Evolutionary conservation across 441 rosid species (phyloP).

Genomic region (Gossypium schwendimanii): DNA sequence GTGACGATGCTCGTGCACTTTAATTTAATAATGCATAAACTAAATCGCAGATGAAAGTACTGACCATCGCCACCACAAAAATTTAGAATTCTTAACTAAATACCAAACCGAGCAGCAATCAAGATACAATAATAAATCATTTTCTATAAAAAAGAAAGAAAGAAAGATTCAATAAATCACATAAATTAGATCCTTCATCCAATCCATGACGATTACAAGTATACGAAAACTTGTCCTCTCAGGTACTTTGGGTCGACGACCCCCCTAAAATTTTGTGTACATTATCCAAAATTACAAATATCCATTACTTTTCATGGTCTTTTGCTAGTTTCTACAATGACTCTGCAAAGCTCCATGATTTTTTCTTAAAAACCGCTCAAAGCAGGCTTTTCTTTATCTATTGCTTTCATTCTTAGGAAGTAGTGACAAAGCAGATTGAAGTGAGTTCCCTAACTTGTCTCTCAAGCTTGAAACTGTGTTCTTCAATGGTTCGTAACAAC

Average conservation of each 20-base stretch:
- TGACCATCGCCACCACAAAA: no score
- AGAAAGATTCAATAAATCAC: not conserved
- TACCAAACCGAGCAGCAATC: not conserved
- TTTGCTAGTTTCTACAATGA: not conserved
- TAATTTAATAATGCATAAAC: no score
- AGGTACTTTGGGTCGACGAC: not conserved
- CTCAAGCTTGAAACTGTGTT: constrained; percentile 39
- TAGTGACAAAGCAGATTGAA: constrained; percentile 47
- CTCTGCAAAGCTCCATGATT: not conserved
- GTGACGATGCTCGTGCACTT: no score
- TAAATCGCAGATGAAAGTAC: no score
- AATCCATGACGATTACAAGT: not conserved
- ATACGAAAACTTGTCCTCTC: not conserved
- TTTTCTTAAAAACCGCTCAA: constrained; percentile 7
- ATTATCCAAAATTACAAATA: not conserved
- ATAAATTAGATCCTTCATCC: not conserved
- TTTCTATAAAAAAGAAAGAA: no score
- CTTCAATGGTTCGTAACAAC: constrained; percentile 31
- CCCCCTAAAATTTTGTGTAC: not conserved
- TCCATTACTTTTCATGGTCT: not conserved
- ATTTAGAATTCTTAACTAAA: no score
- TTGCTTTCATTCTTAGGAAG: constrained; percentile 30
- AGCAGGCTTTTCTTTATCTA: constrained; percentile 34
- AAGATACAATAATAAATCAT: not conserved
- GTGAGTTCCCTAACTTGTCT: constrained; percentile 33